Evolutionary conservation across 2,329 filamentous ascomycete genomes (phyloP), one percentile per base, ranked within the genome.

Genomic region (Nakataea oryzae): DNA sequence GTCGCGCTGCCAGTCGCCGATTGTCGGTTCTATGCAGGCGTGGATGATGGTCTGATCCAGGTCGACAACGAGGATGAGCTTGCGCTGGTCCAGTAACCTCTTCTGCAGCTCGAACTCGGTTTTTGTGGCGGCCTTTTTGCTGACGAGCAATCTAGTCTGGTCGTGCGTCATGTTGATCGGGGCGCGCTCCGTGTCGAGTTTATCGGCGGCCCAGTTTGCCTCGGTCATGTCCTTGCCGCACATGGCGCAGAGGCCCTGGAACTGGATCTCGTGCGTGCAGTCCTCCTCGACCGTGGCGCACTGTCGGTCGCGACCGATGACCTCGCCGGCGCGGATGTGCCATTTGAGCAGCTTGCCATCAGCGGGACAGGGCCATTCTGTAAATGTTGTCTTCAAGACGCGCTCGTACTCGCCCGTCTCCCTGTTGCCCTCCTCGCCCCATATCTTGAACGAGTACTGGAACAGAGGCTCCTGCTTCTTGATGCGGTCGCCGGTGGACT

Each of bases 41-140:
- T 99, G 95, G 67, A 99, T 99, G 70, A 99, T 95, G 63, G 95
- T 99, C 78, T 97, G 93, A 73, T 99, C 95, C 62, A 99, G 81
- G 80, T 99, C 95, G 68, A 99, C 95, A 29, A 99, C 95, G 57
- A 99, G 81, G 57, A 90, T 96, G 57, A 99, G 82, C 76, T 96
- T 96, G 67, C 89, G 86, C 65, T 89, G 85, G 63, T 86, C 82
- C 56, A 99, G 79, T 55, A 99, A 80, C 26, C 93, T 87, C 64
- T 86, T 84, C 77, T 97, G 96, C 17, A 91, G 84, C 68, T 96
- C 89, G 71, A 93, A 87, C 74, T 97, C 93, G 63, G 90, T 88
- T 66, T 86, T 86, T 59, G 85, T 85, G 17, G 95, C 95, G 71
- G 96, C 90, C 63, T 83, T 83, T 68, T 86, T 81, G 74, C 92